phyloP scores from a whole-genome alignment of 257 asterid species.

The Nicotiana tomentosiformis region DNA sequence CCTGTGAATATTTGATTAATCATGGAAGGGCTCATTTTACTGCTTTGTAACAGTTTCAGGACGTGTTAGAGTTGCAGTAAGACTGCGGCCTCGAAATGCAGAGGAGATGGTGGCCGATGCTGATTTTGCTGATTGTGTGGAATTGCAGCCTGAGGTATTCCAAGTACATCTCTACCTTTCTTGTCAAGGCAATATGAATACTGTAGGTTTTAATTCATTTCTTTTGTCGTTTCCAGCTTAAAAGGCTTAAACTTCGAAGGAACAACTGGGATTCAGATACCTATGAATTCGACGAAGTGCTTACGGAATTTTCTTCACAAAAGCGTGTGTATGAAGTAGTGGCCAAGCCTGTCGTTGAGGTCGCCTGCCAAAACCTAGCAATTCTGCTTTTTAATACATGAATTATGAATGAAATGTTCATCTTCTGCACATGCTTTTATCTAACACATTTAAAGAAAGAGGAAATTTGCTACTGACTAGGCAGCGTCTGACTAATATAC shows the following conservation, averaged over 20 bases:
- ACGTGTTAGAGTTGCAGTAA: constrained; percentile 83
- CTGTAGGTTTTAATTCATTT: neutral
- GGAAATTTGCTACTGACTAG: neutral
- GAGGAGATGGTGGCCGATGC: constrained; percentile 78
- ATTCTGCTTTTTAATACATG: neutral
- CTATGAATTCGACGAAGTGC: constrained; percentile 81
- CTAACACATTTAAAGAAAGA: neutral
- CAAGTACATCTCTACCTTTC: neutral
- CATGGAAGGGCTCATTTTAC: neutral
- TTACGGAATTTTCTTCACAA: constrained; percentile 81
- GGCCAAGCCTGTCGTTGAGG: constrained; percentile 97
- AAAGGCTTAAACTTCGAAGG: constrained; percentile 68
- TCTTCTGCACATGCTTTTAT: neutral
- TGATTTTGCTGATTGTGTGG: constrained; percentile 89
- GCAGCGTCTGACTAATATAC: neutral
- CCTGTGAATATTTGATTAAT: constrained; percentile 2
- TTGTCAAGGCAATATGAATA: neutral
- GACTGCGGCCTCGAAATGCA: constrained; percentile 76
- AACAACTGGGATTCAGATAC: constrained; percentile 96
- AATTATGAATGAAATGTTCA: neutral
- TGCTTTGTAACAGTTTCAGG: constrained; percentile 48
- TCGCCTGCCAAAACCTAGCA: constrained; percentile 6
- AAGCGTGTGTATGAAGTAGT: constrained; percentile 91
- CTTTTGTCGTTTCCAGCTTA: constrained; percentile 45
- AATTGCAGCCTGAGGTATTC: constrained; percentile 88